Evolutionary conservation across 805 yeast genomes (phyloP), one percentile per base, ranked within the genome.

Genomic region (Ogataea trehalophila): DNA sequence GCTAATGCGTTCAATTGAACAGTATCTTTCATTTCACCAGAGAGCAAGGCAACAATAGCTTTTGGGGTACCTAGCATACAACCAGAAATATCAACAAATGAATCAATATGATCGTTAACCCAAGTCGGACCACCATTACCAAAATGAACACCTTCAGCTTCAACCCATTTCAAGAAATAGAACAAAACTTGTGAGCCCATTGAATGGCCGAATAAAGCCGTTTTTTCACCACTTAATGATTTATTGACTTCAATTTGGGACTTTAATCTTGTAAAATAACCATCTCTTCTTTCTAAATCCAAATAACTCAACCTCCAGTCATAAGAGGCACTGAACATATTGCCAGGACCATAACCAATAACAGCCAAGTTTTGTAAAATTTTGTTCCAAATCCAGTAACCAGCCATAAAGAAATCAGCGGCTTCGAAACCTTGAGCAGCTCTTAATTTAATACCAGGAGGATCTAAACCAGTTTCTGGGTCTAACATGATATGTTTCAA

Each of bases 301-400:
- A 87, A 68, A 63, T 88, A 94, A 0, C 95, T 85, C 55, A 94
- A 75, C 61, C 99, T 79, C 99, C 99, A 94, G 65, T 94, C 99
- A 65, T 94, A 94, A 1, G 96, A 77, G 1, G 98, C 99, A 46
- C 91, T 83, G 31, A 76, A 62, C 97, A 94, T 90, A 58, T 78
- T 87, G 56, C 88, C 85, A 2, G 97, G 92, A 42, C 88, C 96
- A 67, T 94, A 94, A 0, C 97, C 97, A 51, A 94, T 79, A 0
- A 88, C 97, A 3, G 97, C 95, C 54, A 94, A 71, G 60, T 94
- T 94, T 66, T 92, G 96, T n/a, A 94, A 73, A 44, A 94, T 80
- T 63, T 94, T 94, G 63, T 88, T 89, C 99, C 99, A 94, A 59
- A 94, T 88, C 99, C 99, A 94, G 66, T 94, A 94, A 0, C 99